Conservation (phyloP, 164 flowering plant genomes). For the Magnolia kwangsiensis region DNA sequence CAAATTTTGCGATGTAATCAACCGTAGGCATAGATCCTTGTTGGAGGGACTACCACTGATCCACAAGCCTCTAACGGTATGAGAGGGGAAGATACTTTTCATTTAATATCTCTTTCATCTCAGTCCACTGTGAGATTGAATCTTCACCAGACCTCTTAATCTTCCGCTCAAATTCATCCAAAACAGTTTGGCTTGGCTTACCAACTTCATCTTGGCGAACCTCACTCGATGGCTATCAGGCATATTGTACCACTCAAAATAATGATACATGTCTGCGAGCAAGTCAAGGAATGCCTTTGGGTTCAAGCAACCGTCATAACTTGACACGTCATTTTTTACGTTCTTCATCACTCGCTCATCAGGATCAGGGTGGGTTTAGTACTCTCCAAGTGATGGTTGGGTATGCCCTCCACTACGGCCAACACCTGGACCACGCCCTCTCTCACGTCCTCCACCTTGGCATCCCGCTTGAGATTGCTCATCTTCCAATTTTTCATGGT, state of each 20-base stretch:
- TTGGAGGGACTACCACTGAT: not conserved
- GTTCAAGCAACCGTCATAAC: not conserved
- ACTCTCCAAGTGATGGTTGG: too few species aligned
- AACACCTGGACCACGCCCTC: too few species aligned
- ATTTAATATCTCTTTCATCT: not conserved
- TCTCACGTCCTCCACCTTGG: too few species aligned
- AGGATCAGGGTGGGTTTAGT: too few species aligned
- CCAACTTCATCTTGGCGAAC: conserved; percentile 1
- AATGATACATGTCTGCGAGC: not conserved
- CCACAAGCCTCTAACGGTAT: not conserved
- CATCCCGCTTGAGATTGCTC: too few species aligned
- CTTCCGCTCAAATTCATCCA: not conserved
- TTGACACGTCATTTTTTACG: not conserved
- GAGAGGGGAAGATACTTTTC: not conserved
- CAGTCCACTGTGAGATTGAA: not conserved
- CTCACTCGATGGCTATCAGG: too few species aligned
- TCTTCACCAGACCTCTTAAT: not conserved
- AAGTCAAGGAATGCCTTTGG: not conserved
- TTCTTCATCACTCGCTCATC: too few species aligned
- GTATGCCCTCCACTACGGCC: too few species aligned
- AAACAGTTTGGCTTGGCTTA: not conserved
- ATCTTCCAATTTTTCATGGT: too few species aligned
- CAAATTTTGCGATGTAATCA: not conserved
- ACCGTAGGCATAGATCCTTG: not conserved
- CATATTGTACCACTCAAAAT: not conserved